phyloP scores from a whole-genome alignment of 2,329 filamentous ascomycete species.

The Chaetothyriales sp. region DNA sequence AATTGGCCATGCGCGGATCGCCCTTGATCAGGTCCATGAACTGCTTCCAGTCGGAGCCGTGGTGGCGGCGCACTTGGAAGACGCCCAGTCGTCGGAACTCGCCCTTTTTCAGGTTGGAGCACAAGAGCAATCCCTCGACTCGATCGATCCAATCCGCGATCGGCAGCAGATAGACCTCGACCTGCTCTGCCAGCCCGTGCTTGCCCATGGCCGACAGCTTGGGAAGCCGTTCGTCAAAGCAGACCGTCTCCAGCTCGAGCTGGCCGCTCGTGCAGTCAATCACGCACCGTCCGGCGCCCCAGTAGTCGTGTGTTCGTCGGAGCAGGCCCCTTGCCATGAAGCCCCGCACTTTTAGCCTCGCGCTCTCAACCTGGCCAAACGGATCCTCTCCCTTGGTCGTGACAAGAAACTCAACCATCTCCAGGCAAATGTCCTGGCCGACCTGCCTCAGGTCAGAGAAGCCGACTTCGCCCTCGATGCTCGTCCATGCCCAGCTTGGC shows the following conservation, averaged over 20 bases:
- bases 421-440: constrained; percentile 15
- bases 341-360: constrained; percentile 13
- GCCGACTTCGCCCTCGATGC: constrained; percentile 17
- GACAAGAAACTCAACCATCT: constrained; percentile 14
- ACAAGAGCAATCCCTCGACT: constrained; percentile 16
- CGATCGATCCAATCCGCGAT: constrained; percentile 17
- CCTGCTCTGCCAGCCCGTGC: constrained; percentile 13
- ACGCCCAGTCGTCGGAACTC: constrained; percentile 15
- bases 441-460: constrained; percentile 4
- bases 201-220: constrained; percentile 12
- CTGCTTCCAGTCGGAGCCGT: constrained; percentile 17
- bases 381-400: constrained; percentile 12
- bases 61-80: constrained; percentile 14
- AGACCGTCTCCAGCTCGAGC: constrained; percentile 14
- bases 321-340: constrained; percentile 17
- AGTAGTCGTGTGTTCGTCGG: constrained; percentile 16
- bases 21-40: constrained; percentile 18
- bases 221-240: constrained; percentile 16
- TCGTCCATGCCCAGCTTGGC: constrained; percentile 18
- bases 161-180: constrained; percentile 17
- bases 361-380: constrained; percentile 13
- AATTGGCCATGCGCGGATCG: constrained; percentile 17
- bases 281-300: constrained; percentile 15
- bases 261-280: constrained; percentile 8
- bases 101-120: constrained; percentile 18